phyloP scores from a whole-genome alignment of 306 rosid genomes.

The Citrullus mucosospermus region DNA sequence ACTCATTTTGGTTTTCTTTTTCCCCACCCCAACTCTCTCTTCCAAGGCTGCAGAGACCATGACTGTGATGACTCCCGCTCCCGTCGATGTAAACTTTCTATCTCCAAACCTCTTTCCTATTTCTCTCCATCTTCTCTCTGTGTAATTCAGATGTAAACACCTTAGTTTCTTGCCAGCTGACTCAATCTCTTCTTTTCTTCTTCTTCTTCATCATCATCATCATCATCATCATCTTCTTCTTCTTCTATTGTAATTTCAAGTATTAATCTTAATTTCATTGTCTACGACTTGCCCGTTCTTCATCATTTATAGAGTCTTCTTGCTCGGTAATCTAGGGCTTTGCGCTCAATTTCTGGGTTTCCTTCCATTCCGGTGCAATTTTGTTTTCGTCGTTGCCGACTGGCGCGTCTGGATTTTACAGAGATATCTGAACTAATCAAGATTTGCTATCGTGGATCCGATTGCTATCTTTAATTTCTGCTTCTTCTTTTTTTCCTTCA shows the following conservation, averaged over 20 bases:
- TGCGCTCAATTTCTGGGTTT: slow-evolving; percentile 20
- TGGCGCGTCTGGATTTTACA: slow-evolving; percentile 25
- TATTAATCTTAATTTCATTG: slow-evolving; percentile 1
- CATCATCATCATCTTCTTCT: not conserved
- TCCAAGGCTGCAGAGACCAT: slow-evolving; percentile 16
- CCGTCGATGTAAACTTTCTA: slow-evolving; percentile 55
- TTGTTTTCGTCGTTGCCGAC: slow-evolving; percentile 5
- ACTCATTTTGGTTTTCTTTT: not conserved
- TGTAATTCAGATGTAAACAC: slow-evolving; percentile 11
- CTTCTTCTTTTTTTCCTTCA: slow-evolving; percentile 2
- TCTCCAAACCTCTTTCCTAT: slow-evolving; percentile 2
- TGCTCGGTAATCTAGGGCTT: slow-evolving; percentile 31
- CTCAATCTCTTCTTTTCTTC: not conserved
- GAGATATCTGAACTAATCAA: slow-evolving; percentile 17
- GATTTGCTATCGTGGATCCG: slow-evolving; percentile 30
- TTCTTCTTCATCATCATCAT: not conserved
- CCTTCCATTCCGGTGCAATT: slow-evolving; percentile 17
- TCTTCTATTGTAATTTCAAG: not conserved
- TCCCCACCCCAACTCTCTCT: slow-evolving; percentile 15
- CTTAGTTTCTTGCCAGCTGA: slow-evolving; percentile 9
- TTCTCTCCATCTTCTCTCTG: not conserved
- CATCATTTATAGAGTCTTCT: slow-evolving; percentile 10
- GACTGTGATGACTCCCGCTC: slow-evolving; percentile 24
- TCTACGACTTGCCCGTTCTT: not conserved
- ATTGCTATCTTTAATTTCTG: slow-evolving; percentile 18